Evolutionary conservation across 2,329 filamentous ascomycete species (phyloP).

Genomic region (Epichloe sp.): DNA sequence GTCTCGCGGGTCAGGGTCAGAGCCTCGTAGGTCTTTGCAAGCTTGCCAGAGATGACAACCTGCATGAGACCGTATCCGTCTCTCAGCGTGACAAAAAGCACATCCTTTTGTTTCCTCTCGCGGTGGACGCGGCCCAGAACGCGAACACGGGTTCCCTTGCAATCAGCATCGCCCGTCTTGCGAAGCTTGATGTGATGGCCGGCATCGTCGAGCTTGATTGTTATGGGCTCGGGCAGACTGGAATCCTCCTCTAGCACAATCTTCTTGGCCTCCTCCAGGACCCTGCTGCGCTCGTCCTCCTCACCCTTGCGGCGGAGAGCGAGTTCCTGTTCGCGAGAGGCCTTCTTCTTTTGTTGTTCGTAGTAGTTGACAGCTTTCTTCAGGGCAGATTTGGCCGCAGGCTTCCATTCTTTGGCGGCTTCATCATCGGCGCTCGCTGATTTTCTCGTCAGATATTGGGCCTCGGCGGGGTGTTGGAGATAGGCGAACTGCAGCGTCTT

Average conservation of each 20-base stretch:
- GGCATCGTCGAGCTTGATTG: conserved; percentile 39
- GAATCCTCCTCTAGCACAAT: conserved; percentile 55
- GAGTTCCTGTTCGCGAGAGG: conserved; percentile 10
- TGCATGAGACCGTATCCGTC: conserved; percentile 51
- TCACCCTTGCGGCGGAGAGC: conserved; percentile 10
- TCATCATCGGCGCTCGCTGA: conserved; percentile 38
- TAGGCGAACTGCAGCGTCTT: conserved; percentile 71
- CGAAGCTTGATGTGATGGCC: conserved; percentile 19
- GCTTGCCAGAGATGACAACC: conserved; percentile 48
- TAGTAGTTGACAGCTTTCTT: conserved; percentile 11
- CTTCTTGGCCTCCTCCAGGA: conserved; percentile 65
- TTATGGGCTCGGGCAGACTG: conserved; percentile 64
- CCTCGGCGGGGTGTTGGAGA: conserved; percentile 28
- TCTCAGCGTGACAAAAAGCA: conserved; percentile 74
- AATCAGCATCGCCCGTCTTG: conserved; percentile 25
- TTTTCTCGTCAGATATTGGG: conserved; percentile 25
- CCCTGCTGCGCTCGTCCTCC: conserved; percentile 12
- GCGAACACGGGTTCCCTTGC: conserved; percentile 60
- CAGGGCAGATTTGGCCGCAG: conserved; percentile 11
- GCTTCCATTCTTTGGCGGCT: conserved; percentile 19
- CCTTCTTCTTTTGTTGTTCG: conserved; percentile 12
- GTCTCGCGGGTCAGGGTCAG: conserved; percentile 76
- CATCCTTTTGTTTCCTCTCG: conserved; percentile 67
- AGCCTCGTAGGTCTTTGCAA: conserved; percentile 86
- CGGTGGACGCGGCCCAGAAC: conserved; percentile 75